Percentiles rank a stretch among this genome's conserved stretches.
phyloP scores from a whole-genome alignment of 2,329 filamentous ascomycete genomes.

The Tolypocladium sp. region DNA sequence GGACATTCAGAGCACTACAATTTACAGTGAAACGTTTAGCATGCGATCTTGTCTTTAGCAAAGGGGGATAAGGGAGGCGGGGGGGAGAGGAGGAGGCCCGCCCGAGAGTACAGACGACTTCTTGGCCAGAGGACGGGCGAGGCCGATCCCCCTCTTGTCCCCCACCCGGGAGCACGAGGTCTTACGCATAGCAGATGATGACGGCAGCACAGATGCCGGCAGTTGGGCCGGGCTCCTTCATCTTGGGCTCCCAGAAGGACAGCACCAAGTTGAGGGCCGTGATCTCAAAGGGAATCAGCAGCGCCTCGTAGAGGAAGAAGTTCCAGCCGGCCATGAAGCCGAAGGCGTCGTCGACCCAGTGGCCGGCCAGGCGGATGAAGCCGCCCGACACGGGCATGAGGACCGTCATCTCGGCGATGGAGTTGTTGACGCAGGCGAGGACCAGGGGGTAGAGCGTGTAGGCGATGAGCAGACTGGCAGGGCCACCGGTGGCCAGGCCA shows the following conservation, averaged over 20 bases:
- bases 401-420: constrained; percentile 54
- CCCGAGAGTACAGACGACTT: not conserved
- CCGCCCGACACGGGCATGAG: constrained; percentile 54
- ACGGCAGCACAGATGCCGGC: constrained; percentile 50
- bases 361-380: constrained; percentile 54
- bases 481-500: constrained; percentile 36
- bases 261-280: constrained; percentile 33
- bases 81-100: not conserved
- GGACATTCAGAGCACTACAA: constrained; percentile 47
- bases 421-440: constrained; percentile 55
- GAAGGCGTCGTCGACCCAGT: constrained; percentile 57
- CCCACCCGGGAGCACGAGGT: constrained; percentile 5
- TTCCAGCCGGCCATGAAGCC: constrained; percentile 44
- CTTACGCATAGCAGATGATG: constrained; percentile 49
- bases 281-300: constrained; percentile 34
- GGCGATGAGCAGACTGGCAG: constrained; percentile 45
- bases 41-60: constrained; percentile 7
- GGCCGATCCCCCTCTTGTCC: not conserved
- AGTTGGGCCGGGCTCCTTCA: constrained; percentile 56
- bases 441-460: constrained; percentile 47
- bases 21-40: constrained; percentile 17
- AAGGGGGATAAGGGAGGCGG: not conserved
- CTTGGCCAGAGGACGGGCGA: not conserved
- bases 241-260: constrained; percentile 27
- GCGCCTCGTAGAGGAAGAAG: constrained; percentile 34